phyloP scores from a whole-genome alignment of 192 early-diverging fungal species.

The Backusella tarrabulga region DNA sequence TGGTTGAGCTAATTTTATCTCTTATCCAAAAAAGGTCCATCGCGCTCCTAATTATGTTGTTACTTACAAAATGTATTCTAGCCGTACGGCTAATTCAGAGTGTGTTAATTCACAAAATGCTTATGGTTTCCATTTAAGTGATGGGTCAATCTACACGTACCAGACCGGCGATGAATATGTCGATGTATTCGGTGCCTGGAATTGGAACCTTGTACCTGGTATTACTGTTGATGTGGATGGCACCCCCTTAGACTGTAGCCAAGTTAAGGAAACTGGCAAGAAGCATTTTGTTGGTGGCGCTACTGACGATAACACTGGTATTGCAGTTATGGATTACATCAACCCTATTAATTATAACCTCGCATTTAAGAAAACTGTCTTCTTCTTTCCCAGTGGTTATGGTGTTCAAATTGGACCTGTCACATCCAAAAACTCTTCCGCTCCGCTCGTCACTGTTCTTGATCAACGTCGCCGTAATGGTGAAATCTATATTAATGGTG shows the following conservation, averaged over 20 bases:
- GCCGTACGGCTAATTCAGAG: conserved; percentile 24
- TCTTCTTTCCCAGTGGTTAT: conserved; percentile 27
- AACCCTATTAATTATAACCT: conserved; percentile 16
- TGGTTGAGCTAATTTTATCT: background rate
- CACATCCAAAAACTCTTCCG: background rate
- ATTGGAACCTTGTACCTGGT: conserved; percentile 34
- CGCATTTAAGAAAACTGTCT: conserved; percentile 18
- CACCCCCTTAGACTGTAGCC: conserved; percentile 9
- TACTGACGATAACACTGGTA: conserved; percentile 16
- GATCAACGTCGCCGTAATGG: conserved; percentile 25
- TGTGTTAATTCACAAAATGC: conserved; percentile 30
- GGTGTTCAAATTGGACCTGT: conserved; percentile 17
- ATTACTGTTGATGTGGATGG: conserved; percentile 26
- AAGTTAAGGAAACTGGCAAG: conserved; percentile 8
- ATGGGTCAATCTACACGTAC: conserved; percentile 31
- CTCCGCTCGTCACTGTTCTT: conserved; percentile 9
- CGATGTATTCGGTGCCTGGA: conserved; percentile 27
- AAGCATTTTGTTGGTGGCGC: conserved; percentile 28
- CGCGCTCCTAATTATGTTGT: conserved; percentile 17
- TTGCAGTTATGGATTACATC: conserved; percentile 25
- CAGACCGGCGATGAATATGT: conserved; percentile 30
- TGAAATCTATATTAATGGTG: conserved; percentile 13
- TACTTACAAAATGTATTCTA: conserved; percentile 33
- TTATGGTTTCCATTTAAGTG: conserved; percentile 30
- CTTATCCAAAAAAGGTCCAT: conserved; percentile 7